These are phyloP conservation scores for Penicillium argentinense DNA, from an alignment of 495 filamentous ascomycete species.

Conservation along the genomic window DNA sequence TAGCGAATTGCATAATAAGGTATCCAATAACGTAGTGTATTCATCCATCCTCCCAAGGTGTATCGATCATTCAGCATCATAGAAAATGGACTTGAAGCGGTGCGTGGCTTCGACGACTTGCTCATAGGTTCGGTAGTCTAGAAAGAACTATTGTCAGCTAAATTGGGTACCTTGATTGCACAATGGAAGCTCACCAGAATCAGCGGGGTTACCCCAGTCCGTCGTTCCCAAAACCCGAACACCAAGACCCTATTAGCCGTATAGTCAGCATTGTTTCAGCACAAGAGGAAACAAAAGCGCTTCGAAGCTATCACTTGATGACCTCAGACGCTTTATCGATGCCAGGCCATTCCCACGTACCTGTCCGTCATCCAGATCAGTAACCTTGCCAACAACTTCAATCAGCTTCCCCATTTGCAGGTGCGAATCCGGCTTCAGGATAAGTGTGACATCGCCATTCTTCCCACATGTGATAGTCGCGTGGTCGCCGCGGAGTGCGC, in stretches of 20 bases:
- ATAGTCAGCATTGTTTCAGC: background rate
- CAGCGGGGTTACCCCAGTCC: conserved; percentile 68
- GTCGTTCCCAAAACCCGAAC: conserved; percentile 72
- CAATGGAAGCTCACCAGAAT: conserved; percentile 43
- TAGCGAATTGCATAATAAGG: too few relatives aligned
- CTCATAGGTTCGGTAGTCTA: conserved; percentile 79
- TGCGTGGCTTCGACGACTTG: conserved; percentile 89
- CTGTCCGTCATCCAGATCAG: conserved; percentile 49
- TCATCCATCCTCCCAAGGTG: background rate
- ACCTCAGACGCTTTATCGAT: too few relatives aligned
- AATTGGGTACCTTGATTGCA: too few relatives aligned
- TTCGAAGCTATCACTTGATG: too few relatives aligned
- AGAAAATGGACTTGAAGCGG: conserved; percentile 77
- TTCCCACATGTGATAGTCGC: conserved; percentile 70
- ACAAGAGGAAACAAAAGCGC: too few relatives aligned
- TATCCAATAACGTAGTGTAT: too few relatives aligned
- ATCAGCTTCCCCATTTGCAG: conserved; percentile 74
- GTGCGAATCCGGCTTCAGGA: conserved; percentile 79
- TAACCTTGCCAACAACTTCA: conserved; percentile 91
- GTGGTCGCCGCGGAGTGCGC: conserved; percentile 74
- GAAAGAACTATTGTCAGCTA: background rate
- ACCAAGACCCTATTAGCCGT: conserved; percentile 55
- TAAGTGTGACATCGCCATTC: conserved; percentile 66
- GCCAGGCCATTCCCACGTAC: conserved; percentile 27
- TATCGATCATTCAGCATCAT: conserved; percentile 43